phyloP scores from a whole-genome alignment of 2,329 filamentous ascomycete species.

The Xylariaceae sp. region DNA sequence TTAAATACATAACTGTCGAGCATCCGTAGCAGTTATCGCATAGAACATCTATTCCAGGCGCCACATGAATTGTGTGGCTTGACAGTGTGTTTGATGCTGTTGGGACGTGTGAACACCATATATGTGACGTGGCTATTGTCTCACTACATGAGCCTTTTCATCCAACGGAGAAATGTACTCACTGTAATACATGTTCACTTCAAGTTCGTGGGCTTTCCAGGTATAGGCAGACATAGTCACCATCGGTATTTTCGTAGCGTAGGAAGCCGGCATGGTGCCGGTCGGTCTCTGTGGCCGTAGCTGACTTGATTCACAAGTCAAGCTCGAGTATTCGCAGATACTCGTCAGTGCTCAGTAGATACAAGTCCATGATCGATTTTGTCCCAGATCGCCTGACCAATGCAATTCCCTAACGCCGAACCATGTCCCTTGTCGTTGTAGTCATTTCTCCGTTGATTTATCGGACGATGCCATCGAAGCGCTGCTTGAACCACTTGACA shows the following conservation, averaged over 20 bases:
- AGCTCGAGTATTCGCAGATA: conserved; percentile 48
- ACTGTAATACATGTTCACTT: no score
- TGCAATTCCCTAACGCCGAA: conserved; percentile 35
- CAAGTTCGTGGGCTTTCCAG: no score
- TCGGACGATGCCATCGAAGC: conserved; percentile 98
- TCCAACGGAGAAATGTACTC: no score
- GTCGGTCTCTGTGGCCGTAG: conserved; percentile 71
- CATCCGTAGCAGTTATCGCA: no score
- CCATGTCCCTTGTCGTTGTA: conserved; percentile 23
- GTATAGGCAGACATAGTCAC: conserved; percentile 17
- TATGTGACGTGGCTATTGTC: no score
- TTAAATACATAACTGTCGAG: no score
- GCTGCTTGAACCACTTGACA: conserved; percentile 87
- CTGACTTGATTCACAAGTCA: conserved; percentile 54
- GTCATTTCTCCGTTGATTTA: conserved; percentile 51
- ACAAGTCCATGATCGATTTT: conserved; percentile 38
- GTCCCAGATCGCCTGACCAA: conserved; percentile 39
- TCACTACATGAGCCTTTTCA: no score
- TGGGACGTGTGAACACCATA: no score
- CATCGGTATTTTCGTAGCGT: conserved; percentile 19
- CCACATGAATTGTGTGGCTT: no score
- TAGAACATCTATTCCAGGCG: no score
- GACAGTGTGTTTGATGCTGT: no score
- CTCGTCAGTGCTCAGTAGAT: conserved; percentile 38
- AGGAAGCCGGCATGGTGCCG: conserved; percentile 61